phyloP scores from a whole-genome alignment of 2,329 filamentous ascomycete species.

The Chrysoporthe puriensis region DNA sequence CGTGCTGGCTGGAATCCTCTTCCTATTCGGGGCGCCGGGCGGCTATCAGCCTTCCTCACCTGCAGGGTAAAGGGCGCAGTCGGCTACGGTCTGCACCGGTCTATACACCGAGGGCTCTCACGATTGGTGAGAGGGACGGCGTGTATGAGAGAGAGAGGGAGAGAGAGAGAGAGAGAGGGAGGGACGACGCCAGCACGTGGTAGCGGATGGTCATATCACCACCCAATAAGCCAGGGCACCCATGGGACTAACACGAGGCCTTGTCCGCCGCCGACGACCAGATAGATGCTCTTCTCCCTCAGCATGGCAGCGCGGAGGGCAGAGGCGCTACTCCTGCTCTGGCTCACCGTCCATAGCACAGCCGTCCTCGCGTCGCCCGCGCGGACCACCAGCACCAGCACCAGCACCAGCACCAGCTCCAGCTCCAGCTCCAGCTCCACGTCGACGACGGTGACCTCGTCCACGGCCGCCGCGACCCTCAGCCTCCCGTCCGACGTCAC shows the following conservation, averaged over 20 bases:
- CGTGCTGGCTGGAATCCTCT: slow-evolving; percentile 6
- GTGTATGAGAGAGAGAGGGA: not conserved
- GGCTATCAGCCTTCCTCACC: slow-evolving; percentile 17
- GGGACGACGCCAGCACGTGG: not conserved
- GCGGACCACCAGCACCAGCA: not conserved
- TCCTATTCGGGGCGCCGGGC: slow-evolving; percentile 15
- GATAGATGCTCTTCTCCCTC: slow-evolving; percentile 46
- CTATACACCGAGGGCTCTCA: not conserved
- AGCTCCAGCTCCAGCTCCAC: slow-evolving; percentile 36
- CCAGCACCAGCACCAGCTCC: slow-evolving; percentile 28
- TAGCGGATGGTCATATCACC: not conserved
- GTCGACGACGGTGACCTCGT: slow-evolving; percentile 34
- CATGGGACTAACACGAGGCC: slow-evolving; percentile 3
- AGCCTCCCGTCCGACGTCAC: slow-evolving; percentile 45
- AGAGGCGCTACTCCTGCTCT: slow-evolving; percentile 21
- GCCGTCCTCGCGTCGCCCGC: not conserved
- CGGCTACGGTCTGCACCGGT: not conserved
- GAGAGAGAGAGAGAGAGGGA: not conserved
- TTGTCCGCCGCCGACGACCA: slow-evolving; percentile 16
- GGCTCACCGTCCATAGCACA: slow-evolving; percentile 4
- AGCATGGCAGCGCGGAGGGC: slow-evolving; percentile 44
- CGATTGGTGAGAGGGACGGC: not conserved
- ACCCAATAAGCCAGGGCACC: not conserved
- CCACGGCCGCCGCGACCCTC: slow-evolving; percentile 31
- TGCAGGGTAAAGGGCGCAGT: not conserved